These are phyloP conservation scores for Anthostomella pinea DNA, from an alignment of 2,329 filamentous ascomycete species.

Conservation along the genomic window DNA sequence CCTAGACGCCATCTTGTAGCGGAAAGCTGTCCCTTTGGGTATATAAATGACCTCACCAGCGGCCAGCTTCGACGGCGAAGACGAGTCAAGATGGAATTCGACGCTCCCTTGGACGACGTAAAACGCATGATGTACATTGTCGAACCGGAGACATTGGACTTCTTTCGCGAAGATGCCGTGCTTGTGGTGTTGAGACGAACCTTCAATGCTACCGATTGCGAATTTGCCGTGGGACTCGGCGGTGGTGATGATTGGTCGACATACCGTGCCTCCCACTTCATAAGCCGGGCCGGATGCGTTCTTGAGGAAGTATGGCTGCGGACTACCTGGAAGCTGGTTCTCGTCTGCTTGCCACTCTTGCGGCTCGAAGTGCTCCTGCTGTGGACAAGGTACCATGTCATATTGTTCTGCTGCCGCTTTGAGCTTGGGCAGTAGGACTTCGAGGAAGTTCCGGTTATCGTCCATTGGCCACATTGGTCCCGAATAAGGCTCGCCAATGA, in stretches of 20 bases:
- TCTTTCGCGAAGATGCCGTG: too few species aligned
- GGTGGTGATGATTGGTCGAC: conserved; percentile 47
- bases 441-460: conserved; percentile 50
- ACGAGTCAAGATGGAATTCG: too few species aligned
- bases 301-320: conserved; percentile 49
- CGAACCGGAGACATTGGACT: too few species aligned
- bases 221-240: conserved; percentile 47
- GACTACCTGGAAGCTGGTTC: conserved; percentile 35
- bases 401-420: conserved; percentile 54
- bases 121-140: too few species aligned
- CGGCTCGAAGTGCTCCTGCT: conserved; percentile 44
- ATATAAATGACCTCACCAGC: too few species aligned
- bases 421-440: conserved; percentile 51
- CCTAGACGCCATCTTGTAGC: too few species aligned
- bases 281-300: conserved; percentile 48
- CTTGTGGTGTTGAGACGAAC: too few species aligned
- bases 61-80: too few species aligned
- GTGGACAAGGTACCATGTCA: conserved; percentile 51
- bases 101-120: too few species aligned
- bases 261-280: conserved; percentile 43
- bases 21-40: too few species aligned
- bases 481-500: conserved; percentile 50
- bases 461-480: conserved; percentile 49
- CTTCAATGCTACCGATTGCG: conserved; percentile 53
- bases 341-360: conserved; percentile 44